Conservation (phyloP, 768 basidiomycete species). For the Suillus alpinus region DNA sequence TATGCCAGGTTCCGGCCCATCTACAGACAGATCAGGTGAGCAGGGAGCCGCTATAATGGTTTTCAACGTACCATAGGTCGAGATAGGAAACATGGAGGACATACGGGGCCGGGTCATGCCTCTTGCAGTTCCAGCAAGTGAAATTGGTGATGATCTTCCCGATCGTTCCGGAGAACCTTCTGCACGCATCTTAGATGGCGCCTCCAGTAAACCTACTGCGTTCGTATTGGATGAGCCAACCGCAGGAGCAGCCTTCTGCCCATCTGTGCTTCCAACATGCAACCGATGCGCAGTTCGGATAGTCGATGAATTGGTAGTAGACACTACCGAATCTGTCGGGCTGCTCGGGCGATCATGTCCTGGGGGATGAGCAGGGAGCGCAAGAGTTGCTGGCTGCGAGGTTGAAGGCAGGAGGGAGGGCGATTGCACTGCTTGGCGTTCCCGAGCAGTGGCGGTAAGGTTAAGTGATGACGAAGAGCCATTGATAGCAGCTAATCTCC, state of each 20-base stretch:
- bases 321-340: conserved; percentile 80
- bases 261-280: conserved; percentile 70
- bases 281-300: conserved; percentile 58
- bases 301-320: conserved; percentile 63
- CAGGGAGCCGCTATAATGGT: not conserved
- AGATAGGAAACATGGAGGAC: conserved; percentile 58
- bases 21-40: conserved; percentile 36
- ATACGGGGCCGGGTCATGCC: conserved; percentile 46
- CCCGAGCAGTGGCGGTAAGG: conserved; percentile 41
- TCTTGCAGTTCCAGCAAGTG: conserved; percentile 54
- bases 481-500: conserved; percentile 73
- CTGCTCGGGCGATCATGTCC: conserved; percentile 61
- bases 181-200: conserved; percentile 62
- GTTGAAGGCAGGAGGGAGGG: conserved; percentile 14
- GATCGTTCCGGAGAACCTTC: conserved; percentile 72
- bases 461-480: conserved; percentile 65
- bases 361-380: conserved; percentile 16
- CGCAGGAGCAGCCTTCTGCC: conserved; percentile 86
- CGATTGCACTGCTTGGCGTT: conserved; percentile 37
- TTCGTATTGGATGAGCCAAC: conserved; percentile 83
- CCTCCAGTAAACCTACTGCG: conserved; percentile 79
- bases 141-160: conserved; percentile 75
- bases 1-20: conserved; percentile 88
- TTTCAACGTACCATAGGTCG: conserved; percentile 59
- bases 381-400: conserved; percentile 19